Percentiles rank a stretch among this genome's conserved stretches.
phyloP scores from a whole-genome alignment of 768 basidiomycete genomes.

The Hygrocybe punicea region DNA sequence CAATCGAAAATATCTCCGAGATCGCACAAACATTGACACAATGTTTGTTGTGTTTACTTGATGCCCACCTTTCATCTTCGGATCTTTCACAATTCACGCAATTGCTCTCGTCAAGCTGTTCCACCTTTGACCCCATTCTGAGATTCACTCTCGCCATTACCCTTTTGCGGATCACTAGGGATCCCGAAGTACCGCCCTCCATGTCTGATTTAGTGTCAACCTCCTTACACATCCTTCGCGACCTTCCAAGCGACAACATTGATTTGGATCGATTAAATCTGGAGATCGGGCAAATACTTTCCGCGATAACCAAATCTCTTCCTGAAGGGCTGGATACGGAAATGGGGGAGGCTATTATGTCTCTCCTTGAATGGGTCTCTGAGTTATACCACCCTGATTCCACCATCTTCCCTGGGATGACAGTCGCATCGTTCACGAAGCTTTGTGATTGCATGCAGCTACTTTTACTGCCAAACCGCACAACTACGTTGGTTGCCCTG shows the following conservation, averaged over 20 bases:
- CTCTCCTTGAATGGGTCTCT: conserved; percentile 56
- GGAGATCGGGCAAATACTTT: conserved; percentile 37
- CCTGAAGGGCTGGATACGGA: conserved; percentile 32
- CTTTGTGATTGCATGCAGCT: conserved; percentile 41
- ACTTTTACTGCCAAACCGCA: conserved; percentile 20
- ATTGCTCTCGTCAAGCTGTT: not conserved
- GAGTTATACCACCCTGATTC: conserved; percentile 43
- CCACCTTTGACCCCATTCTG: conserved; percentile 29
- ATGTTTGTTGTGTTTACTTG: conserved; percentile 47
- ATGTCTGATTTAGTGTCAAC: conserved; percentile 19
- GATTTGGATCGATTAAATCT: conserved; percentile 27
- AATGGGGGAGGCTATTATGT: conserved; percentile 38
- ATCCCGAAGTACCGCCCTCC: conserved; percentile 21
- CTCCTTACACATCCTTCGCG: conserved; percentile 24
- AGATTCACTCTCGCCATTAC: conserved; percentile 33
- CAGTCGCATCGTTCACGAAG: conserved; percentile 43
- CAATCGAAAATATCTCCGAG: conserved; percentile 44
- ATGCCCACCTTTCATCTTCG: conserved; percentile 45
- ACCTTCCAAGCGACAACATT: conserved; percentile 21
- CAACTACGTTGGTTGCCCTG: conserved; percentile 12
- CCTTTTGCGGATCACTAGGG: conserved; percentile 30
- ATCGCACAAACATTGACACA: conserved; percentile 39
- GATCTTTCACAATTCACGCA: conserved; percentile 44
- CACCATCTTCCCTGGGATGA: conserved; percentile 38
- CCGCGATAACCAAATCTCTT: conserved; percentile 25